Percentiles rank a stretch among this genome's conserved stretches.
Conservation (phyloP, 2,329 filamentous ascomycete genomes). For the Claviceps cyperi region DNA sequence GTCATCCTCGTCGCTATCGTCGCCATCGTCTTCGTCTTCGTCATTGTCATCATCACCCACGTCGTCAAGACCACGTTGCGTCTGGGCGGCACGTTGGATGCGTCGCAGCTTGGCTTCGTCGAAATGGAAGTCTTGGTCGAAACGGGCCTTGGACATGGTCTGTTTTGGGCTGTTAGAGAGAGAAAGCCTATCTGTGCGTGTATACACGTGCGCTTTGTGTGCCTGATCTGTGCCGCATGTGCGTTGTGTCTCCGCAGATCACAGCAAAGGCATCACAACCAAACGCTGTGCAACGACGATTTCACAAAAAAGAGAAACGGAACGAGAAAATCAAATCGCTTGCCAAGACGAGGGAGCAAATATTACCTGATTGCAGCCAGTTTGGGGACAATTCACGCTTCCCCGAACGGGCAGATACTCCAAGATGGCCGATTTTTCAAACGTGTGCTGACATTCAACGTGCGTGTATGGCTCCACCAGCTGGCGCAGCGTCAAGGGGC, state of each 20-base stretch:
- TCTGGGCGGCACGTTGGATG: constrained; percentile 38
- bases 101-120: constrained; percentile 43
- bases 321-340: no score
- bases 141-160: constrained; percentile 28
- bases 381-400: constrained; percentile 44
- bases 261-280: not conserved
- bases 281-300: not conserved
- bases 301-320: not conserved
- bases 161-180: constrained; percentile 13
- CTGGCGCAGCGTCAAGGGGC: constrained; percentile 50
- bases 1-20: no score
- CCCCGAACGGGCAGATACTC: constrained; percentile 32
- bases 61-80: constrained; percentile 23
- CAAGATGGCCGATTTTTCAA: constrained; percentile 50
- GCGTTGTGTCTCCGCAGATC: not conserved
- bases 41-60: constrained; percentile 19
- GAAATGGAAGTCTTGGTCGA: constrained; percentile 35
- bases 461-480: constrained; percentile 55
- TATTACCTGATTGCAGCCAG: constrained; percentile 45
- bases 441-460: constrained; percentile 54
- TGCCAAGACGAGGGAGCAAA: not conserved
- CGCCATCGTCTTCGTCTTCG: not conserved
- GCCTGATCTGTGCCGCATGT: not conserved
- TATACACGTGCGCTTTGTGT: not conserved
- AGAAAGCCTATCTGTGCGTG: not conserved